Evolutionary conservation across 306 rosid genomes (phyloP).

Genomic region (Sicyos edulis): DNA sequence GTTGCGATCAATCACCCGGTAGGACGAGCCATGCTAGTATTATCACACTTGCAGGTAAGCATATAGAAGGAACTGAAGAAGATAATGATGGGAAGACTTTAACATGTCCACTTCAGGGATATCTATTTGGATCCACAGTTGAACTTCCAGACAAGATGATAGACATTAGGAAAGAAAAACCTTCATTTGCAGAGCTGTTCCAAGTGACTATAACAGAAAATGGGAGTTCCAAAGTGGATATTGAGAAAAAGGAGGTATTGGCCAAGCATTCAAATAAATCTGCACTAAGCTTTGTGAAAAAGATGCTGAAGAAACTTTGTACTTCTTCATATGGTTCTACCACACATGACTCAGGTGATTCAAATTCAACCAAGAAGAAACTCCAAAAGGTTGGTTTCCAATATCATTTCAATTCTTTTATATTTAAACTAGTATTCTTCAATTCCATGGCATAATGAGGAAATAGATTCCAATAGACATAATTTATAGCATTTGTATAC

Average conservation of each 20-base stretch:
- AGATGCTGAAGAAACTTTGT: conserved; percentile 46
- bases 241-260: conserved; percentile 32
- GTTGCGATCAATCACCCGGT: conserved; percentile 52
- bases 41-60: conserved; percentile 55
- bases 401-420: not conserved
- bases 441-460: not conserved
- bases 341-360: conserved; percentile 23
- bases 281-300: conserved; percentile 49
- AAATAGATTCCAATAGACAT: not conserved
- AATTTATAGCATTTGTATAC: not conserved
- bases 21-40: conserved; percentile 64
- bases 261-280: conserved; percentile 40
- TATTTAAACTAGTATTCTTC: not conserved
- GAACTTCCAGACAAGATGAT: conserved; percentile 45
- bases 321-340: conserved; percentile 38
- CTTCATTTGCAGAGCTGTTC: conserved; percentile 60
- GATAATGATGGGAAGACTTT: conserved; percentile 48
- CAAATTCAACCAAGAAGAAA: conserved; percentile 45
- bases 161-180: conserved; percentile 53
- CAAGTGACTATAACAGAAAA: conserved; percentile 45
- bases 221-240: conserved; percentile 29
- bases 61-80: conserved; percentile 41
- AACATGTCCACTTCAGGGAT: conserved; percentile 81
- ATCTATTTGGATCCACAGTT: conserved; percentile 64
- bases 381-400: conserved; percentile 55